Base-by-base conservation (phyloP, 805 yeast genomes). In the Ogataea paradorogensis region DNA sequence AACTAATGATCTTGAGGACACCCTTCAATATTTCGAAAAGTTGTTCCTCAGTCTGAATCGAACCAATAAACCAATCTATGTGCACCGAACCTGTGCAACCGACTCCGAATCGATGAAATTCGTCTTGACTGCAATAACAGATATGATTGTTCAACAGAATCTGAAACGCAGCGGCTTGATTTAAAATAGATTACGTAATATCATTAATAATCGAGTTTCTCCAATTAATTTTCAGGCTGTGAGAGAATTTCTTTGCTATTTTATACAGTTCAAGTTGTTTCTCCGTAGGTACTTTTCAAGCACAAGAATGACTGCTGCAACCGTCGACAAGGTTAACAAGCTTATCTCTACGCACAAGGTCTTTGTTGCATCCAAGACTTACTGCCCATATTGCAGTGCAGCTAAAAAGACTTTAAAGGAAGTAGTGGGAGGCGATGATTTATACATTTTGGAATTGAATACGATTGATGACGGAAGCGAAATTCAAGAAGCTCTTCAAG, bases 21-120 rank as follows among this genome's bases (percentile, higher is more conserved):
- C 87, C 3, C 58, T 81, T 15, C 73, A 73, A 48, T 89, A 77
- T 56, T 84, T 91, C 56, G 95, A 85, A 55, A 66, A 68, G 29
- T 64, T 77, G 35, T 86, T 89, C 51, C 55, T 82, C 42, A 68
- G 75, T 38, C 60, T 85, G 44, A 87, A 89, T 59, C 67, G 76
- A 45, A 60, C 73, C 3, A 73, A 77, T 33, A 77, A 80, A 47
- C 91, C 89, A n/a, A 75, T 93, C 23, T 93, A 93, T 58, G 84
- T 87, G 15, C 96, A 89, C 65, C 69, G 89, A 49, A 93, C 99
- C 1, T 89, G 97, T 65, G 99, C 99, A 0, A 93, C 99, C 0
- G 98, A 93, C 60, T 78, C 95, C 0, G 71, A 77, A 40, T 77
- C 89, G 21, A 93, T 93, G 96, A 75, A 77, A 55, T 91, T 90